Conservation (phyloP, 257 asterid species). For the Solanum rostratum region DNA sequence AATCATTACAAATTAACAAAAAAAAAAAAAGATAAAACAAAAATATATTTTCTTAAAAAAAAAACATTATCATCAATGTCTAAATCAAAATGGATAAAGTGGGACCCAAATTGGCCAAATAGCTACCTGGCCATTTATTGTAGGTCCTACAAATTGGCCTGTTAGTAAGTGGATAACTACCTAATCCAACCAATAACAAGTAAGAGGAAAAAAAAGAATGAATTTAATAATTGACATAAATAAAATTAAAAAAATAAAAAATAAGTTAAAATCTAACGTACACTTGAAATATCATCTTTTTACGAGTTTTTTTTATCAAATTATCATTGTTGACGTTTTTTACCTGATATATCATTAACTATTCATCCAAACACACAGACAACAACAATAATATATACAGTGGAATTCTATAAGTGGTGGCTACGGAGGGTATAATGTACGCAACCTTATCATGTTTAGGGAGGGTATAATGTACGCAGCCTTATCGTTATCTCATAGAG, state of each 20-base stretch:
- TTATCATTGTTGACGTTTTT: neutral
- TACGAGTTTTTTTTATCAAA: no score
- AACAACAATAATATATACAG: no score
- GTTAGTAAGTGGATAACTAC: slow-evolving; percentile 1
- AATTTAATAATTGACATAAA: neutral
- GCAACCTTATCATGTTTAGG: no score
- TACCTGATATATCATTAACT: neutral
- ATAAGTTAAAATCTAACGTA: neutral
- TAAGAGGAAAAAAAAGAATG: neutral
- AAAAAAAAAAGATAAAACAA: neutral
- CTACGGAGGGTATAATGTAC: no score
- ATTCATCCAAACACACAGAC: neutral
- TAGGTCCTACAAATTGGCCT: neutral
- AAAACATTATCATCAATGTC: neutral
- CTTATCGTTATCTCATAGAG: no score
- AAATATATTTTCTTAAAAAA: neutral
- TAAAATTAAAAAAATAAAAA: neutral
- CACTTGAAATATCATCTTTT: neutral
- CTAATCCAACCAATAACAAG: neutral
- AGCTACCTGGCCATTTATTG: neutral
- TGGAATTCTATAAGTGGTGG: no score
- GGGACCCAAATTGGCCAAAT: neutral
- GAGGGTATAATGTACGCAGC: no score
- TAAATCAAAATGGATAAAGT: slow-evolving; percentile 2
- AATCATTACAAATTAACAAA: neutral